Conservation (phyloP, 139 green algal species). For the Chloropicon primus region DNA sequence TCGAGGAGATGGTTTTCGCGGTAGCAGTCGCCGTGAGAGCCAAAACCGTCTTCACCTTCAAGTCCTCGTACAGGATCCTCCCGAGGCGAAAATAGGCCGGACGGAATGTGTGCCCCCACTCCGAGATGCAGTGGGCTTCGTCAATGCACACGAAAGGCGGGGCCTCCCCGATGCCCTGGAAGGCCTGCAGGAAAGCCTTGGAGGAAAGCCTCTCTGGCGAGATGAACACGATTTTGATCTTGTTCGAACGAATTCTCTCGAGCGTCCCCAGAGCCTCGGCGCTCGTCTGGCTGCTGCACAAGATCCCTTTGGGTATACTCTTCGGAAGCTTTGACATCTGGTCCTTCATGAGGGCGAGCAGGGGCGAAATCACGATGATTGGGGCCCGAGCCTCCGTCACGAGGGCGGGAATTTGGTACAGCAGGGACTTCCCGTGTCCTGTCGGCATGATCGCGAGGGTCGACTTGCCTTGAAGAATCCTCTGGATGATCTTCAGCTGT, state of each 20-base stretch:
- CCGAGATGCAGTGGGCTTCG: constrained; percentile 81
- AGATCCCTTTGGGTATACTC: constrained; percentile 50
- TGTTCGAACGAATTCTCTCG: constrained; percentile 5
- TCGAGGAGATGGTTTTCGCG: constrained; percentile 31
- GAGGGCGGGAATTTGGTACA: constrained; percentile 73
- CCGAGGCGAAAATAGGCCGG: constrained; percentile 69
- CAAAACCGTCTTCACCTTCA: constrained; percentile 46
- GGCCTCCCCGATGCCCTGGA: constrained; percentile 20
- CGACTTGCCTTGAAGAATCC: constrained; percentile 46
- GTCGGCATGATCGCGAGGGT: constrained; percentile 79
- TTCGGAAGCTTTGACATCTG: constrained; percentile 64
- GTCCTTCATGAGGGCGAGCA: constrained; percentile 85
- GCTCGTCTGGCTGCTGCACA: constrained; percentile 42
- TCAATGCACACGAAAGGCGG: constrained; percentile 55
- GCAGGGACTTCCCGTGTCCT: constrained; percentile 76
- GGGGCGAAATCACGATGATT: constrained; percentile 72
- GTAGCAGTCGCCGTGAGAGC: constrained; percentile 85
- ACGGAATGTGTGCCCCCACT: constrained; percentile 92
- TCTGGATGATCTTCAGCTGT: constrained; percentile 57
- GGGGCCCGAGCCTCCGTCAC: constrained; percentile 48
- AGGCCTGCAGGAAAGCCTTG: constrained; percentile 39
- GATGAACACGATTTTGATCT: constrained; percentile 68
- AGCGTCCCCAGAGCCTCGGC: constrained; percentile 24
- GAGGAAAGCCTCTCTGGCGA: constrained; percentile 75
- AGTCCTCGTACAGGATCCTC: constrained; percentile 32